Evolutionary conservation across 176 grass and related monocot genomes (phyloP), one percentile per base, ranked within the genome.

Genomic region (Elaeis guineensis): DNA sequence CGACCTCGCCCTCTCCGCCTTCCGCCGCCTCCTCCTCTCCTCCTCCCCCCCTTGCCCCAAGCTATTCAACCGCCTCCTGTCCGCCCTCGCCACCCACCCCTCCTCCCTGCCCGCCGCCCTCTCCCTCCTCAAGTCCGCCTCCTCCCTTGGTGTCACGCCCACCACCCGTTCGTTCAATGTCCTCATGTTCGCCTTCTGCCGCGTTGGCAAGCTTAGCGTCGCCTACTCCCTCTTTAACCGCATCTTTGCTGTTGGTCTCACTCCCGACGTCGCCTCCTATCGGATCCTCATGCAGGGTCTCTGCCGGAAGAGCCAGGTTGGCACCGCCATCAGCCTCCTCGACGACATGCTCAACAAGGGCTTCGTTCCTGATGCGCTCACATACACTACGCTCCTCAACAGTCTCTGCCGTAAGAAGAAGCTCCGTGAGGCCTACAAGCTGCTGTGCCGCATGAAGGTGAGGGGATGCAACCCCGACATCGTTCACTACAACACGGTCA

Each of bases 271-370:
- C 35, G 22, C 82, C 12, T 75, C 91, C 63, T 90, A 96, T 70
- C 69, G 86, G 35, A 74, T 84, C 25, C 72, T 90, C 19, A 80
- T 74, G 50, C 90, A 86, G 5, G 81, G 56, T 0, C 62, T 95
- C 6, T 90, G 86, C 59, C 79, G 90, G 39, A 65, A 70, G 24
- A 79, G 83, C 3, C 86, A 95, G 77, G 83, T 90, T 20, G 30
- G 63, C 25, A 83, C 77, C 2, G 83, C 91, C 14, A 25, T 72
- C 6, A 60, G 32, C 11, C 65, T 96, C 74, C 84, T 96, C 54
- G 79, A 84, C 15, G 86, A 90, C 75, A 96, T 90, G 83, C 58
- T 90, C 54, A 84, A 96, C 61, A 78, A 82, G 19, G 91, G 91
- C 21, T 83, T 85, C 50, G 57, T 75, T 20, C 78, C 86, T 3